phyloP scores from a whole-genome alignment of 2,329 filamentous ascomycete species.

The Talaromyces sp. region DNA sequence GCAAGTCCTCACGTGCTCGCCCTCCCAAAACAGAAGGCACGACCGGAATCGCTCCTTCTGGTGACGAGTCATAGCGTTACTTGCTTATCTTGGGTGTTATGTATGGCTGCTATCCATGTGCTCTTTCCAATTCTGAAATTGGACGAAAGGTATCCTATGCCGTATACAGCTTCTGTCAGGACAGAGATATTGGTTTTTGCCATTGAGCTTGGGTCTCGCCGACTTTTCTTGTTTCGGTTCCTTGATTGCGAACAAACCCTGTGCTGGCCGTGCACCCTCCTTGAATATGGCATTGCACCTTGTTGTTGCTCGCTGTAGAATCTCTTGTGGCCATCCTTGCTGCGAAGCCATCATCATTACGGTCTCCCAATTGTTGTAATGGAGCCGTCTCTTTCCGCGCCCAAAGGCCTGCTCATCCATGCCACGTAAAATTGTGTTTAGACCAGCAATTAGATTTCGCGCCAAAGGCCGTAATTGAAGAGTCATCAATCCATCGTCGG shows the following conservation, averaged over 20 bases:
- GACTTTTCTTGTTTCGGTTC: not conserved
- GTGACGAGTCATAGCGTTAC: not conserved
- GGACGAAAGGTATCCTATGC: not conserved
- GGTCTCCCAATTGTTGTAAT: slow-evolving; percentile 1
- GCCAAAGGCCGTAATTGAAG: not conserved
- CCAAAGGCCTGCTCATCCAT: not conserved
- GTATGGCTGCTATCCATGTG: not conserved
- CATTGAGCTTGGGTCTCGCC: not conserved
- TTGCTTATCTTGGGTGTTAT: too few species aligned
- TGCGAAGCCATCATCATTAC: slow-evolving; percentile 4
- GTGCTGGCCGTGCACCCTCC: not conserved
- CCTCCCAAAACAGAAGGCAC: not conserved
- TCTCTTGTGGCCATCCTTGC: not conserved
- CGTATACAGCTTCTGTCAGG: not conserved
- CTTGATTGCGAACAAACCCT: not conserved
- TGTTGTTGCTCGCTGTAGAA: not conserved
- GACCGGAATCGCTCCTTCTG: not conserved
- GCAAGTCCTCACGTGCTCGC: not conserved
- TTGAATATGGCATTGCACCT: not conserved
- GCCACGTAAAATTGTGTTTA: not conserved
- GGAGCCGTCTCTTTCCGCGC: not conserved
- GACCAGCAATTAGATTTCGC: not conserved
- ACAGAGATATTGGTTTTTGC: not conserved
- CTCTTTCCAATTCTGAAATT: not conserved
- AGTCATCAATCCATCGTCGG: not conserved